Evolutionary conservation across 768 basidiomycete genomes (phyloP), one percentile per base, ranked within the genome.

Genomic region (Boletus eberwhitei): DNA sequence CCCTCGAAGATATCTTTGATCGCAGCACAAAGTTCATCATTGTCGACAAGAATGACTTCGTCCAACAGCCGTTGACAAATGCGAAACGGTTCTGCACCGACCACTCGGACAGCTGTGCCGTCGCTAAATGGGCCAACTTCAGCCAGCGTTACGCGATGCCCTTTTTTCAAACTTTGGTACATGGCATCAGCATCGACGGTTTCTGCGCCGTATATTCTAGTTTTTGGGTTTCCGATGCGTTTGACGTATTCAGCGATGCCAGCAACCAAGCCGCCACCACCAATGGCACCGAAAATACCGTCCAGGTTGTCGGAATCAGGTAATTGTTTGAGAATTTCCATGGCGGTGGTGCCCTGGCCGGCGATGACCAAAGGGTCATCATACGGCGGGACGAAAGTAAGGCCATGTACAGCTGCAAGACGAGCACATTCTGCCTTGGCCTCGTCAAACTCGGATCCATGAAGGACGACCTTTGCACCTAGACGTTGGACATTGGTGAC

Each of bases 1-100:
- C 96, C 96, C 76, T 98, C 94, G 65, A 98, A 99, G 31, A 98
- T 88, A 64, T 99, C 97, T 74, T 98, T 98, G 75, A 98, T 98
- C 6, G 94, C 94, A 8, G 97, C 97, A 67, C 97, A 99, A 42
- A 99, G 85, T 70, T 96, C 96, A 67, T 99, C 97, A 59, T 97
- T 98, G 66, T 90, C 84, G 31, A 88, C 91, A 64, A 87, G 82
- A 47, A 94, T 84, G 34, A 98, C 73, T 3, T 82, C 85, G 61
- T 98, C 93, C 19, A 98, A 72, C 36, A 91, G 77, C 44, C 88
- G 77, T 70, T 89, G 79, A 74, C 96, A 98, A 57, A 99, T 83
- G 54, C 96, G 82, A 74, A 98, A 97, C 0, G 93, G 86, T 69
- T 99, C 97, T 71, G 87, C 88, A 21, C 97, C 97, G 3, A 99